A percentile compares a stretch with the other conserved stretches of the same genome.
phyloP scores from a whole-genome alignment of 352 stramenopile genomes.

The Globisporangium carolinianum region DNA sequence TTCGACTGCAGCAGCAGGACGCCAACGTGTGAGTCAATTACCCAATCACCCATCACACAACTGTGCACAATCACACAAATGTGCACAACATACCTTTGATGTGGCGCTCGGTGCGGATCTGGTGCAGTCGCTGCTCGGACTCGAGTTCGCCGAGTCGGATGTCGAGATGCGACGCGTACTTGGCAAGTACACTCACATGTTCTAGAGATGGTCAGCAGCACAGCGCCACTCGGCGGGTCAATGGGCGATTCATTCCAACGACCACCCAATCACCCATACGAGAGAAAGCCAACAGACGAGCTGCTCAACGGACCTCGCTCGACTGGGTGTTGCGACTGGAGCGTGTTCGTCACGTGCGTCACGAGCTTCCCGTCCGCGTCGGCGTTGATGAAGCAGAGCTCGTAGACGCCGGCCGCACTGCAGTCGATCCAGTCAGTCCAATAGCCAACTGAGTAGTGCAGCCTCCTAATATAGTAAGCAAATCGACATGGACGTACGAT shows the following conservation, averaged over 20 bases:
- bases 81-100: conserved; percentile 37
- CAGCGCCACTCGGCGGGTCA: too few species aligned
- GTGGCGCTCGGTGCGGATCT: conserved; percentile 70
- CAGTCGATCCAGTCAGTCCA: background rate
- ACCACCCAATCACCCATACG: too few species aligned
- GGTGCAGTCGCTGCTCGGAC: conserved; percentile 66
- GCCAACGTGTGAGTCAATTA: background rate
- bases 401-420: conserved; percentile 45
- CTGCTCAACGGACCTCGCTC: conserved; percentile 37
- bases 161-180: conserved; percentile 77
- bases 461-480: background rate
- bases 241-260: background rate
- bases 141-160: conserved; percentile 73
- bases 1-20: conserved; percentile 32
- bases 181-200: conserved; percentile 72
- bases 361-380: conserved; percentile 69
- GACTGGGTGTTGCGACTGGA: conserved; percentile 76
- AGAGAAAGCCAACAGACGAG: too few species aligned
- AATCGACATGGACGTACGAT: conserved; percentile 24
- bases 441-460: background rate
- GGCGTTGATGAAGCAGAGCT: conserved; percentile 74
- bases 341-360: conserved; percentile 73
- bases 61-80: background rate
- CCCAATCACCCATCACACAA: background rate
- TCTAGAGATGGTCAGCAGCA: conserved; percentile 21